phyloP scores from a whole-genome alignment of 495 filamentous ascomycete species.

The Penicillium paxilli region DNA sequence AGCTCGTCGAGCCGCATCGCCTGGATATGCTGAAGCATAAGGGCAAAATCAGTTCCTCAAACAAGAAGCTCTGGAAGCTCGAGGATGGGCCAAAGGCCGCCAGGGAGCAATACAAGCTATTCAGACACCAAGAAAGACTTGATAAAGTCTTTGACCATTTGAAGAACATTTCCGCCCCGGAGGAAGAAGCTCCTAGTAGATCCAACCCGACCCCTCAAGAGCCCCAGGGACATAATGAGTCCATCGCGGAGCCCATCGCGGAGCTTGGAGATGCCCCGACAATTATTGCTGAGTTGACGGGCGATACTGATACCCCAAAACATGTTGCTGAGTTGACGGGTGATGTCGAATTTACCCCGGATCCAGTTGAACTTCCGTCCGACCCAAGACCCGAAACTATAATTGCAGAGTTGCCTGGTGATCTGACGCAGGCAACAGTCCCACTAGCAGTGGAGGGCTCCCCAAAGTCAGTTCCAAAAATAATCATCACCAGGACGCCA shows the following conservation, averaged over 20 bases:
- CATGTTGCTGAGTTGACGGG: no score
- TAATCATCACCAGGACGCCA: constrained; percentile 10
- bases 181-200: not conserved
- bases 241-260: not conserved
- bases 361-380: not conserved
- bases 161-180: not conserved
- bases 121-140: constrained; percentile 9
- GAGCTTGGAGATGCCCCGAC: not conserved
- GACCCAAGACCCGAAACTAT: not conserved
- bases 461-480: constrained; percentile 3
- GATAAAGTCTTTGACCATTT: constrained; percentile 11
- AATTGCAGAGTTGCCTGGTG: constrained; percentile 9
- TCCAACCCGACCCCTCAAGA: no score
- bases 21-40: constrained; percentile 13
- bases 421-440: not conserved
- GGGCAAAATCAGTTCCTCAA: constrained; percentile 10
- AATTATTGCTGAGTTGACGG: not conserved
- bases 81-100: constrained; percentile 1
- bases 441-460: no score
- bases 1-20: constrained; percentile 10
- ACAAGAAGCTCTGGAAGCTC: constrained; percentile 15
- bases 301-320: not conserved
- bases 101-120: constrained; percentile 5
- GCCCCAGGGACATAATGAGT: no score
- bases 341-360: not conserved